Evolutionary conservation across 305 asterid genomes (phyloP), one percentile per base, ranked within the genome.

Genomic region (Salvia sclarea): DNA sequence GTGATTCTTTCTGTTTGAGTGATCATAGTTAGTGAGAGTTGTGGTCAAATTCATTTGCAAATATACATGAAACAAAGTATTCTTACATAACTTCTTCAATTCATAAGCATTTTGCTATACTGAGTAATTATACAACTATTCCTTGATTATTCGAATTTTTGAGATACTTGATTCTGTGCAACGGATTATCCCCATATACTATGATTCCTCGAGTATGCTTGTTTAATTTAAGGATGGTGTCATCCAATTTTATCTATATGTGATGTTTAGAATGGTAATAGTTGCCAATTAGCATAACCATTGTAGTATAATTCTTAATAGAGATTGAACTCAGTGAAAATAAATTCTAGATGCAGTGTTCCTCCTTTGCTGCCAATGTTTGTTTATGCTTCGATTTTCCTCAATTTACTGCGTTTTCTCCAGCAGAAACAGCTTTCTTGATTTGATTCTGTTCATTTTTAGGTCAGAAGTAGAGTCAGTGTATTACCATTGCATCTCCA

Each of bases 401-500:
- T 35, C 47, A 70, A 14, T 50, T 49, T 49, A 11, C 12, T 56
- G 12, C 57, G 38, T 41, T 25, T 20, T 45, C 31, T 59, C 54
- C 14, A 12, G 40, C n/a, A 13, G 8, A 50, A 31, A 65, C 57
- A 58, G 10, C 18, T 8, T 66, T 45, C 68, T 58, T 53, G 57
- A 70, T 31, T 40, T 67, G 59, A 44, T 73, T 66, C 18, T 24
- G 20, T 68, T 25, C 11, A 56, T 3, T 44, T 57, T 61, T 56
- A 69, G 68, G 71, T 75, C 70, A 65, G 41, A 55, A 37, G 41
- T 20, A 14, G 41, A 24, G n/a, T n/a, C n/a, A n/a, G 10, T 47
- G 16, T 35, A 14, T 37, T 13, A 33, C 31, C 44, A 14, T 8
- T 64, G 8, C 31, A 16, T 33, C 54, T 66, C 66, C 13, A 16